A percentile compares a stretch with the other conserved stretches of the same genome.
Conservation (phyloP, 306 rosid species). For the Inga leiocalycina region DNA sequence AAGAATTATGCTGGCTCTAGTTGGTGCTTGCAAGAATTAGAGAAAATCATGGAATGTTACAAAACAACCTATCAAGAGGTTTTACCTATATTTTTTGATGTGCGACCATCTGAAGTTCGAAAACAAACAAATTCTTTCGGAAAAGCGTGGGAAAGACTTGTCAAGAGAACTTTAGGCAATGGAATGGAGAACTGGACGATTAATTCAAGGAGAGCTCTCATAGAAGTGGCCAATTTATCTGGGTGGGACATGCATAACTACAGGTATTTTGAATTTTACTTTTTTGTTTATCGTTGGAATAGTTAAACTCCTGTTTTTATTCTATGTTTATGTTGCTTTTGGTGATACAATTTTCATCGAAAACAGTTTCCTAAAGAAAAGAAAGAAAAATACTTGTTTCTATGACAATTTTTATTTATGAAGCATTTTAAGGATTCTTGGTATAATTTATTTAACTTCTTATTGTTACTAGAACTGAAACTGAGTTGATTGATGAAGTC, state of each 20-base stretch:
- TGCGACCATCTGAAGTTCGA: background rate
- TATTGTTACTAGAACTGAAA: conserved; percentile 3
- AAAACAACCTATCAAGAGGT: background rate
- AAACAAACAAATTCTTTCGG: background rate
- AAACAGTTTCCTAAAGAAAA: background rate
- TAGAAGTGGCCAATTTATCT: conserved; percentile 1
- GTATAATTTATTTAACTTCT: background rate
- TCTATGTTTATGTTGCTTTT: background rate
- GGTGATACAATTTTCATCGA: background rate
- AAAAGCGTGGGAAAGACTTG: background rate
- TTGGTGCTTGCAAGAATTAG: conserved; percentile 9
- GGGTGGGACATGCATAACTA: background rate
- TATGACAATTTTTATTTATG: background rate
- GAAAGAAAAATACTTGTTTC: background rate
- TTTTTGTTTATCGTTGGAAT: background rate
- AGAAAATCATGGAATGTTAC: background rate
- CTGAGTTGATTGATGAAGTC: background rate
- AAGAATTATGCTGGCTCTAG: conserved; percentile 11
- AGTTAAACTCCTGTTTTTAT: background rate
- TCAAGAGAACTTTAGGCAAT: background rate
- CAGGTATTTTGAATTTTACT: background rate
- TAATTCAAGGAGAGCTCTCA: background rate
- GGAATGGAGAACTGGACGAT: background rate
- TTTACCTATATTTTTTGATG: conserved; percentile 7
- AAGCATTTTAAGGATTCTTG: background rate